Conservation (phyloP, 179 eudicot genomes). For the Heliamphora pulchella region DNA sequence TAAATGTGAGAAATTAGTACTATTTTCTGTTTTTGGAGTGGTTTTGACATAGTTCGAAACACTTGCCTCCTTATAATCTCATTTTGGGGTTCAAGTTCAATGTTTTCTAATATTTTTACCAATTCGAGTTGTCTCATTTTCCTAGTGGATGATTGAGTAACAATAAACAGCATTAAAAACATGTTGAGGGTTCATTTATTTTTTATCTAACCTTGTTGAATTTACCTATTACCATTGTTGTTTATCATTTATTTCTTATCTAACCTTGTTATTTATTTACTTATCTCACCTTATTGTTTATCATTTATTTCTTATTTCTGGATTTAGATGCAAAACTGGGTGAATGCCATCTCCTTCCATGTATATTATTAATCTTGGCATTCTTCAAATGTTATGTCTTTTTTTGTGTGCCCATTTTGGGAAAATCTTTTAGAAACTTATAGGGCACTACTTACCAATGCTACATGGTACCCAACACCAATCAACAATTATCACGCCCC, state of each 20-base stretch:
- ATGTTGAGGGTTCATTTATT: neutral
- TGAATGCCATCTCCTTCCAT: neutral
- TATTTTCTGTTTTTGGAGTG: neutral
- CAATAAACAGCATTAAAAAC: neutral
- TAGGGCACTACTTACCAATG: too few species aligned
- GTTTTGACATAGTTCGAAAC: neutral
- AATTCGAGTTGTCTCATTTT: neutral
- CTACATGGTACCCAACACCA: too few species aligned
- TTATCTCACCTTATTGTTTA: too few species aligned
- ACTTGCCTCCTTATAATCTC: neutral
- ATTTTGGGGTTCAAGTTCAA: neutral
- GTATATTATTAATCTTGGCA: neutral
- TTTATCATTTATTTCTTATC: too few species aligned
- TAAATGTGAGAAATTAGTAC: neutral
- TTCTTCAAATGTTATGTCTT: neutral
- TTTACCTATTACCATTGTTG: too few species aligned
- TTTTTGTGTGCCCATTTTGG: neutral
- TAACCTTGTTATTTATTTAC: too few species aligned
- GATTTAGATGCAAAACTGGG: neutral
- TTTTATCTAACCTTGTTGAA: neutral
- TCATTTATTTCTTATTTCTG: too few species aligned
- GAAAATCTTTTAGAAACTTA: too few species aligned
- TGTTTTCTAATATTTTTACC: neutral
- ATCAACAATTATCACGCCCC: too few species aligned
- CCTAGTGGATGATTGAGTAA: neutral